phyloP scores from a whole-genome alignment of 2,329 filamentous ascomycete species.

The Neophaeococcomyces aloes region DNA sequence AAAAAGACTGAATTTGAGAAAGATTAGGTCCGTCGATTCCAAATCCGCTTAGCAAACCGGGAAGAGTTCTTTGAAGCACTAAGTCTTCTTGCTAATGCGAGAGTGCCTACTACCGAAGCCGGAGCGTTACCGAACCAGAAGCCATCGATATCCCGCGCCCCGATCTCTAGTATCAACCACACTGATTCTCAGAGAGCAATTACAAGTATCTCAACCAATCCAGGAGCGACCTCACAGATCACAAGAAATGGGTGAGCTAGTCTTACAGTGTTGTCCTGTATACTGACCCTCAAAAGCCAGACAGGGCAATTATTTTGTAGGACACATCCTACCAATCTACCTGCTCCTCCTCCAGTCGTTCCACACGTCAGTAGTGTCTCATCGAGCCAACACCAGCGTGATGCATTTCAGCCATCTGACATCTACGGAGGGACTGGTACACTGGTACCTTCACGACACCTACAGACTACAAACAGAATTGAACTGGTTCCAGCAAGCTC shows the following conservation, averaged over 20 bases:
- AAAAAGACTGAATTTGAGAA: slow-evolving; percentile 15
- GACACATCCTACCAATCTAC: no score
- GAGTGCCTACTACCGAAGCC: slow-evolving; percentile 35
- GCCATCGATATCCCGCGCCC: slow-evolving; percentile 3
- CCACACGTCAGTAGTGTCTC: no score
- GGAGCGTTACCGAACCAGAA: slow-evolving; percentile 21
- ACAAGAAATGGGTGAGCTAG: no score
- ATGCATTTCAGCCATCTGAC: no score
- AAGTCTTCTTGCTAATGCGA: slow-evolving; percentile 31
- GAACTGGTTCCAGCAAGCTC: neutral
- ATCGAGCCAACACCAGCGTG: no score
- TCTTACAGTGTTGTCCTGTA: no score
- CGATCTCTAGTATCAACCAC: slow-evolving; percentile 2
- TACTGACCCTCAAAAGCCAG: no score
- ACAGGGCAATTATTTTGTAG: no score
- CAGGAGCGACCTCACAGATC: neutral
- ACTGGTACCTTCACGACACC: no score
- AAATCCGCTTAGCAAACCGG: slow-evolving; percentile 33
- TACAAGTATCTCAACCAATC: neutral
- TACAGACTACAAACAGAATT: neutral
- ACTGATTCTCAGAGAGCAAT: neutral
- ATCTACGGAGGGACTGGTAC: no score
- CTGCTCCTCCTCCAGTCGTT: no score
- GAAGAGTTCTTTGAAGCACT: slow-evolving; percentile 33
- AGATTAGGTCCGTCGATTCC: slow-evolving; percentile 34